These are phyloP conservation scores for Penicillium flavigenum DNA, from an alignment of 495 filamentous ascomycete genomes.

Conservation along the genomic window DNA sequence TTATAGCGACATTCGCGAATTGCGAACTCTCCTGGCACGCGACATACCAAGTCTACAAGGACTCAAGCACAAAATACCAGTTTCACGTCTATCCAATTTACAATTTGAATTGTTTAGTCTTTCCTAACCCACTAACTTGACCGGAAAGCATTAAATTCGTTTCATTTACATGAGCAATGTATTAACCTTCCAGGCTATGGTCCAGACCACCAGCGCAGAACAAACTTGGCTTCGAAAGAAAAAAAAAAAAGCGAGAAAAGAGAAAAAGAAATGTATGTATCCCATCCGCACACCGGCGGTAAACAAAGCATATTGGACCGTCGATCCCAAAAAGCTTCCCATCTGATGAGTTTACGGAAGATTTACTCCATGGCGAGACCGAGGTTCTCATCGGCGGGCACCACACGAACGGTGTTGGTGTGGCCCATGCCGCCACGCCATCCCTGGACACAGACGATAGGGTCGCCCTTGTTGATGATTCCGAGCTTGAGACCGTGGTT, in stretches of 20 bases:
- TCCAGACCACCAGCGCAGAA: slow-evolving; percentile 27
- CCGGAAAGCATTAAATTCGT: slow-evolving; percentile 30
- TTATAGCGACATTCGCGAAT: not conserved
- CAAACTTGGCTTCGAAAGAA: slow-evolving; percentile 20
- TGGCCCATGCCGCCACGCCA: slow-evolving; percentile 98
- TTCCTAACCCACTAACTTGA: slow-evolving; percentile 17
- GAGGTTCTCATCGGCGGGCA: slow-evolving; percentile 66
- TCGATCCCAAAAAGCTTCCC: slow-evolving; percentile 17
- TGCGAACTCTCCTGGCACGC: not conserved
- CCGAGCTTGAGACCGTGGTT: slow-evolving; percentile 77
- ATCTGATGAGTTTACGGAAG: slow-evolving; percentile 12
- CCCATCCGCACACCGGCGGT: slow-evolving; percentile 31
- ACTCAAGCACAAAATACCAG: slow-evolving; percentile 1
- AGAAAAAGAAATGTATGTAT: slow-evolving; percentile 29
- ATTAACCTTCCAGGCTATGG: slow-evolving; percentile 23
- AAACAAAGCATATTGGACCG: slow-evolving; percentile 16
- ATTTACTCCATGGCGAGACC: slow-evolving; percentile 45
- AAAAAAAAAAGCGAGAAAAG: slow-evolving; percentile 12
- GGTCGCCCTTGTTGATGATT: slow-evolving; percentile 77
- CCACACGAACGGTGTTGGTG: slow-evolving; percentile 86
- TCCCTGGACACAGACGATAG: slow-evolving; percentile 92
- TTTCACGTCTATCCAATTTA: slow-evolving; percentile 12
- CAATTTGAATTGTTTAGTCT: slow-evolving; percentile 15
- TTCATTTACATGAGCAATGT: slow-evolving; percentile 33
- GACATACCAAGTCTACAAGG: not conserved